phyloP scores from a whole-genome alignment of 441 rosid species.

The Euphorbia schlechtendalii region DNA sequence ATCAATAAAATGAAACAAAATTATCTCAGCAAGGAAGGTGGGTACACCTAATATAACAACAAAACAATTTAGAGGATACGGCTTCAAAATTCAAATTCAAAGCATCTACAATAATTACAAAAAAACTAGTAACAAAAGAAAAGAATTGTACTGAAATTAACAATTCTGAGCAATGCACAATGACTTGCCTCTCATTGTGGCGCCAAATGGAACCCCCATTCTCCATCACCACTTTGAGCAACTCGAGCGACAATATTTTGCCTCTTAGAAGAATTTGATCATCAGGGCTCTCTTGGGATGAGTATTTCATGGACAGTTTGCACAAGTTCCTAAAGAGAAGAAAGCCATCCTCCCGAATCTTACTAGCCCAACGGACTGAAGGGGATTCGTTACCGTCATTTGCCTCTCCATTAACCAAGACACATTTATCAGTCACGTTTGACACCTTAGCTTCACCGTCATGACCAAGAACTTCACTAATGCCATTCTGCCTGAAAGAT shows the following conservation, averaged over 20 bases:
- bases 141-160: neutral
- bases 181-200: conserved; percentile 70
- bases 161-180: neutral
- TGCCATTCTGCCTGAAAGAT: too few relatives aligned
- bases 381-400: conserved; percentile 17
- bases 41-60: neutral
- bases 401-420: conserved; percentile 11
- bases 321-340: too few relatives aligned
- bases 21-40: neutral
- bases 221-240: conserved; percentile 74
- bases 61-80: neutral
- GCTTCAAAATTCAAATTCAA: neutral
- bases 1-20: neutral
- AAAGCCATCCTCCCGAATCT: too few relatives aligned
- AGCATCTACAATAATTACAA: too few relatives aligned
- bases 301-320: too few relatives aligned
- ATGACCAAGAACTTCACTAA: too few relatives aligned
- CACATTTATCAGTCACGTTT: conserved; percentile 7
- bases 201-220: conserved; percentile 83
- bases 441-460: neutral
- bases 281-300: too few relatives aligned
- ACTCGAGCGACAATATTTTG: conserved; percentile 55
- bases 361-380: neutral
- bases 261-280: too few relatives aligned
- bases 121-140: neutral